Percentiles rank a stretch among this genome's conserved stretches.
Conservation (phyloP, 1,284 basidiomycete species). For the Malassezia arunalokei region DNA sequence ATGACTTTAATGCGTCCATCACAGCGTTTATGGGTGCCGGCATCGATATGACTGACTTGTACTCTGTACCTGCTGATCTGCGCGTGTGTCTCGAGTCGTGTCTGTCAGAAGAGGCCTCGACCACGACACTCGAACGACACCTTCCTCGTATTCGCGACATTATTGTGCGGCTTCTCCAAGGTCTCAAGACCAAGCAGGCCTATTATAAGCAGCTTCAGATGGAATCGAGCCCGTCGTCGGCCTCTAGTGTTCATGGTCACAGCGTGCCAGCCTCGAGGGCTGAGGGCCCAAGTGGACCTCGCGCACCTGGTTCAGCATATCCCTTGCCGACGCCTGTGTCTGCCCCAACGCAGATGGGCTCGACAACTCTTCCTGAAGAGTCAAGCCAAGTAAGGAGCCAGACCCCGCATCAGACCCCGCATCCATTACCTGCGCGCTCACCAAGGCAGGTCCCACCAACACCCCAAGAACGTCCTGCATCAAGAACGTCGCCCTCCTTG, state of each 20-base stretch:
- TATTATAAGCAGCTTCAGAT: slow-evolving; percentile 52
- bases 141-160: slow-evolving; percentile 82
- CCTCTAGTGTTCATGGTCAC: too few relatives aligned
- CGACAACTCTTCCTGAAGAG: too few relatives aligned
- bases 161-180: slow-evolving; percentile 81
- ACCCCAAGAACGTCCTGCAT: too few relatives aligned
- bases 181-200: slow-evolving; percentile 79
- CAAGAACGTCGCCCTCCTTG: too few relatives aligned
- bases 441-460: too few relatives aligned
- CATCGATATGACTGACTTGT: slow-evolving; percentile 84
- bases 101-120: slow-evolving; percentile 74
- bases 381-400: too few relatives aligned
- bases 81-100: slow-evolving; percentile 77
- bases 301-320: too few relatives aligned
- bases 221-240: slow-evolving; percentile 4
- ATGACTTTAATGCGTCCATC: slow-evolving; percentile 90
- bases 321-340: neutral
- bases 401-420: too few relatives aligned
- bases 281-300: too few relatives aligned
- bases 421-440: too few relatives aligned
- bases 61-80: slow-evolving; percentile 76
- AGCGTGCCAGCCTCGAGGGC: too few relatives aligned
- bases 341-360: neutral
- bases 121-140: slow-evolving; percentile 73
- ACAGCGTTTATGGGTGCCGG: slow-evolving; percentile 71